These are phyloP conservation scores for Fusarium pininemorale DNA, from an alignment of 2,329 filamentous ascomycete genomes.

Conservation along the genomic window DNA sequence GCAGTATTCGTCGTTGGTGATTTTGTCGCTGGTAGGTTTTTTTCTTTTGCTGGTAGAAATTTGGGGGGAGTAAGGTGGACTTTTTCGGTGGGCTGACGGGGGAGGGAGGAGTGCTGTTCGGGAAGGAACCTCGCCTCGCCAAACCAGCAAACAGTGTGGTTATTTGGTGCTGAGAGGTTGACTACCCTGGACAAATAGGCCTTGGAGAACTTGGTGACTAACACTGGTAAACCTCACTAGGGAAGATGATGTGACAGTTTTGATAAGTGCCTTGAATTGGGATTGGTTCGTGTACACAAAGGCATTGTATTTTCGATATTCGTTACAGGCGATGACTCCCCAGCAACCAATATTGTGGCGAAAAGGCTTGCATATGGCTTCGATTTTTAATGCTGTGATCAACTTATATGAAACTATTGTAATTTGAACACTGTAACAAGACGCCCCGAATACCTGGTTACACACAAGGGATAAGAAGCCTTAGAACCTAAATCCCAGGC, in stretches of 20 bases:
- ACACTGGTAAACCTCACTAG: background rate
- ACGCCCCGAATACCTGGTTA: background rate
- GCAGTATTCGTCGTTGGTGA: background rate
- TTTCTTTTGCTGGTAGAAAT: slow-evolving; percentile 23
- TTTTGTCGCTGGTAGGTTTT: background rate
- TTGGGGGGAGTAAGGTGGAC: slow-evolving; percentile 20
- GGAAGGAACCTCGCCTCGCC: slow-evolving; percentile 28
- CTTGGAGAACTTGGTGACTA: background rate
- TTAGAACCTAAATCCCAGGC: background rate
- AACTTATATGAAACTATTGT: background rate
- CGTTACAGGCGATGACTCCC: background rate
- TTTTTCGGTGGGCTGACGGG: slow-evolving; percentile 30
- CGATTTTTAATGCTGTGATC: background rate
- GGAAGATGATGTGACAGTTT: background rate
- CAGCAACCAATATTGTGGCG: fast-evolving
- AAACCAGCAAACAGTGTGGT: background rate
- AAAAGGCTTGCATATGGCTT: fast-evolving
- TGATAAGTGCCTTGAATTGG: background rate
- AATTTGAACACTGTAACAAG: background rate
- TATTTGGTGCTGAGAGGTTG: background rate
- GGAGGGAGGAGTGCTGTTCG: slow-evolving; percentile 1
- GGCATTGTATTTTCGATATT: background rate
- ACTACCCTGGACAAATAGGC: slow-evolving; percentile 14
- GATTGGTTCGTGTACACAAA: background rate
- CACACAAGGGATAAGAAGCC: background rate